Percentiles rank a stretch among this genome's conserved stretches.
Evolutionary conservation across 1,284 basidiomycete species (phyloP).

Genomic region (Cutaneotrichosporon curvatum): DNA sequence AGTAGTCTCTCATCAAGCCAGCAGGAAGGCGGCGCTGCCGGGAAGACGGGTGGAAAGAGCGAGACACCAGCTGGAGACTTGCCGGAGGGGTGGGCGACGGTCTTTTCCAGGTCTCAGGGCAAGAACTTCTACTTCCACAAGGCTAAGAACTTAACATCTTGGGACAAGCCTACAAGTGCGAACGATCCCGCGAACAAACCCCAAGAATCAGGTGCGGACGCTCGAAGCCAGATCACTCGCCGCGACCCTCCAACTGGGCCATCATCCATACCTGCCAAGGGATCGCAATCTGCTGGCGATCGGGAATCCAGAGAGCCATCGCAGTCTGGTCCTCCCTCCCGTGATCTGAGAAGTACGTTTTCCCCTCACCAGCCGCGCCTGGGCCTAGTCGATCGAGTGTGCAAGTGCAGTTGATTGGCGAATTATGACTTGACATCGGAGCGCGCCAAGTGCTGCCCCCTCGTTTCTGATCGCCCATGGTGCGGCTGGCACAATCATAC

Average conservation of each 20-base stretch:
- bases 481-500: background rate
- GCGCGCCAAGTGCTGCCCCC: no score
- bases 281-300: background rate
- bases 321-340: background rate
- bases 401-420: no score
- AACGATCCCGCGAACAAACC: background rate
- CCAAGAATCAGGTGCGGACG: no score
- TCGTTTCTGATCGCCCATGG: background rate
- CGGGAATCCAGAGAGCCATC: background rate
- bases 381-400: background rate
- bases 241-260: background rate
- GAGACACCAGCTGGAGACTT: no score
- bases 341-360: background rate
- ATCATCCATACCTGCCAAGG: background rate
- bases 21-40: no score
- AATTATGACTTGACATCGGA: background rate
- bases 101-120: conserved; percentile 6
- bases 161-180: conserved; percentile 1
- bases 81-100: conserved; percentile 2
- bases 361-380: background rate
- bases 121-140: conserved; percentile 12
- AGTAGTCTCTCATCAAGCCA: no score
- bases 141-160: conserved; percentile 2
- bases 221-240: background rate
- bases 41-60: no score